Conservation (phyloP, 2,329 filamentous ascomycete species). For the Hypoxylon sp. region DNA sequence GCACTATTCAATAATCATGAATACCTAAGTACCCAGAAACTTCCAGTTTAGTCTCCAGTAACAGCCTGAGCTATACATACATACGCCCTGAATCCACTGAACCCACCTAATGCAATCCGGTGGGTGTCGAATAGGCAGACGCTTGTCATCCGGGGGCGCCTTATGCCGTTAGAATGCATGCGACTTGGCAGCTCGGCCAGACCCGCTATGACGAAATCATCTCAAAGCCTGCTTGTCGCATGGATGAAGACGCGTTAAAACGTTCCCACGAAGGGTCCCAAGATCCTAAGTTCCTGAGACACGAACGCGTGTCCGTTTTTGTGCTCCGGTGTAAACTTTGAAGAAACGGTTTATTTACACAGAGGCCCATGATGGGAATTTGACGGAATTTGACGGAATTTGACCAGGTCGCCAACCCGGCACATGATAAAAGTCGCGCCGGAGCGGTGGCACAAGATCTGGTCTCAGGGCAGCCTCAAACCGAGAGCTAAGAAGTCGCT, state of each 20-base stretch:
- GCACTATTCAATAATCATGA: not conserved
- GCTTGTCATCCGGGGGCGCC: conserved; percentile 18
- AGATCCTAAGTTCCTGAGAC: conserved; percentile 8
- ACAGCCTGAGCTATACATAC: not conserved
- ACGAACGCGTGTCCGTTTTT: conserved; percentile 4
- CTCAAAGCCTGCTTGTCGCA: conserved; percentile 9
- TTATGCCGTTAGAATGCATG: conserved; percentile 22
- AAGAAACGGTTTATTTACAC: conserved; percentile 28
- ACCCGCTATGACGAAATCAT: conserved; percentile 43
- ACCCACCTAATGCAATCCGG: conserved; percentile 5
- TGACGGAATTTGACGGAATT: conserved; percentile 29
- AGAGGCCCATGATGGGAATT: conserved; percentile 9
- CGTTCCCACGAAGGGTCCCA: not conserved
- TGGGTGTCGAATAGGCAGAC: conserved; percentile 22
- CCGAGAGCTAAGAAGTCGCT: conserved; percentile 10
- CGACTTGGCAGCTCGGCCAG: conserved; percentile 29
- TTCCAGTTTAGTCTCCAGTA: conserved; percentile 1
- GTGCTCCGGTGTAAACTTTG: conserved; percentile 7
- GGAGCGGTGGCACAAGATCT: conserved; percentile 41
- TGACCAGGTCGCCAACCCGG: conserved; percentile 17
- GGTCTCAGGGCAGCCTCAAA: conserved; percentile 38
- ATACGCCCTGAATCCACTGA: conserved; percentile 6
- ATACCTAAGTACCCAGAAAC: conserved; percentile 15
- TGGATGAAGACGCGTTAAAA: conserved; percentile 12
- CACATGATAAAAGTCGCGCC: conserved; percentile 33